Evolutionary conservation across 305 asterid species (phyloP).

Genomic region (Ilex paraguariensis): DNA sequence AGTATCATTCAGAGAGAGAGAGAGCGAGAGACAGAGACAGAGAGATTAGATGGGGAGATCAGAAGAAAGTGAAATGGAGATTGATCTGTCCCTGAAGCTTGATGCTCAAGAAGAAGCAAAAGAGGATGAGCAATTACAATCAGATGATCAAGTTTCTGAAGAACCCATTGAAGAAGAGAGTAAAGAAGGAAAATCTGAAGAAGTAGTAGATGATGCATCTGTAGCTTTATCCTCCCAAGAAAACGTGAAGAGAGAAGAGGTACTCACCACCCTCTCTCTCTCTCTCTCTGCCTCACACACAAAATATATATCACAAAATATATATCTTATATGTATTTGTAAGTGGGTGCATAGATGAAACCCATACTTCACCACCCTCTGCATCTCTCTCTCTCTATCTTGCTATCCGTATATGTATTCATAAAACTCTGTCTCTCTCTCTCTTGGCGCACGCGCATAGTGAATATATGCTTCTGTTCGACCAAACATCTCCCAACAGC

Average conservation of each 20-base stretch:
- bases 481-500: too few relatives aligned
- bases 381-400: too few relatives aligned
- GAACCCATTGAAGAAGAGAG: neutral
- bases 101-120: slow-evolving; percentile 25
- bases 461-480: too few relatives aligned
- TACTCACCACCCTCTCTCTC: neutral
- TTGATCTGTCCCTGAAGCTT: slow-evolving; percentile 29
- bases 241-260: slow-evolving; percentile 19
- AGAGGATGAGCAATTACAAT: neutral
- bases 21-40: slow-evolving; percentile 3
- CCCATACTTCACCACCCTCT: too few relatives aligned
- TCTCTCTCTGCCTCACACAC: neutral
- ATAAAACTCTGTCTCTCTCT: too few relatives aligned
- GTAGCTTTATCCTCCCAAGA: neutral
- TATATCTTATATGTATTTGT: too few relatives aligned
- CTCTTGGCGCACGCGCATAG: too few relatives aligned
- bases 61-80: slow-evolving; percentile 25
- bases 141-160: slow-evolving; percentile 8
- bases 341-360: too few relatives aligned
- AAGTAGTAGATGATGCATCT: neutral
- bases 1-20: slow-evolving; percentile 6
- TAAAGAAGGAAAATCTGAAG: slow-evolving; percentile 3
- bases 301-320: too few relatives aligned
- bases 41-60: neutral
- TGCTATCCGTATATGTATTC: too few relatives aligned